Evolutionary conservation across 148 eudicot genomes (phyloP).

Genomic region (Drosera capensis): DNA sequence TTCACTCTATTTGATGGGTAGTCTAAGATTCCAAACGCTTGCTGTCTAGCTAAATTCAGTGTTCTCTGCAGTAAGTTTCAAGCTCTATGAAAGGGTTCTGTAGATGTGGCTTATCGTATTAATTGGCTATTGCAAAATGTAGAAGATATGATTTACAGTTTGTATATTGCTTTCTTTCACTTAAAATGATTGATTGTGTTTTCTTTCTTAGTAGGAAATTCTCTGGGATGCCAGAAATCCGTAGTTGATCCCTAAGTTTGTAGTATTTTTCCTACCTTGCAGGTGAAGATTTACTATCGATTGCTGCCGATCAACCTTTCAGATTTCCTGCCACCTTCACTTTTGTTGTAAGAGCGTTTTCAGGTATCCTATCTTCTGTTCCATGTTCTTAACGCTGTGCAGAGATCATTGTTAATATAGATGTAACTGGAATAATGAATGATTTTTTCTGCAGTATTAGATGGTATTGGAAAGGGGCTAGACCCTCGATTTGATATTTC

Average conservation of each 20-base stretch:
- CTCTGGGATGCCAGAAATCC: too few relatives aligned
- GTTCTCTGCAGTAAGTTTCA: too few relatives aligned
- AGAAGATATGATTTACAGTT: neutral
- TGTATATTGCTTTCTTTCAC: neutral
- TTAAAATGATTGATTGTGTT: too few relatives aligned
- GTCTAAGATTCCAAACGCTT: too few relatives aligned
- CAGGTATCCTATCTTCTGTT: slow-evolving; percentile 28
- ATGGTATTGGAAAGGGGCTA: slow-evolving; percentile 99
- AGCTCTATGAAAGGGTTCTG: too few relatives aligned
- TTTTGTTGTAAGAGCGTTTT: slow-evolving; percentile 51
- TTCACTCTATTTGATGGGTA: too few relatives aligned
- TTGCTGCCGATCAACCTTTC: slow-evolving; percentile 96
- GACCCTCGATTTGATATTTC: slow-evolving; percentile 99
- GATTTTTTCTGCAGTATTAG: slow-evolving; percentile 45
- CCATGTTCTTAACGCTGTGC: slow-evolving; percentile 33
- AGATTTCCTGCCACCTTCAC: slow-evolving; percentile 85
- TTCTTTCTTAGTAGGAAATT: too few relatives aligned
- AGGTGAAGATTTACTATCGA: slow-evolving; percentile 93
- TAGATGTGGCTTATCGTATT: too few relatives aligned
- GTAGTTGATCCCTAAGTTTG: too few relatives aligned
- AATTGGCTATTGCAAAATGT: neutral
- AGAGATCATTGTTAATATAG: slow-evolving; percentile 7
- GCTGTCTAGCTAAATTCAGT: too few relatives aligned
- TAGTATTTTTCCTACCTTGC: too few relatives aligned
- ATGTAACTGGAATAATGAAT: slow-evolving; percentile 1